These are phyloP conservation scores for Tricladium varicosporioides DNA, from an alignment of 2,329 filamentous ascomycete genomes.

Conservation along the genomic window DNA sequence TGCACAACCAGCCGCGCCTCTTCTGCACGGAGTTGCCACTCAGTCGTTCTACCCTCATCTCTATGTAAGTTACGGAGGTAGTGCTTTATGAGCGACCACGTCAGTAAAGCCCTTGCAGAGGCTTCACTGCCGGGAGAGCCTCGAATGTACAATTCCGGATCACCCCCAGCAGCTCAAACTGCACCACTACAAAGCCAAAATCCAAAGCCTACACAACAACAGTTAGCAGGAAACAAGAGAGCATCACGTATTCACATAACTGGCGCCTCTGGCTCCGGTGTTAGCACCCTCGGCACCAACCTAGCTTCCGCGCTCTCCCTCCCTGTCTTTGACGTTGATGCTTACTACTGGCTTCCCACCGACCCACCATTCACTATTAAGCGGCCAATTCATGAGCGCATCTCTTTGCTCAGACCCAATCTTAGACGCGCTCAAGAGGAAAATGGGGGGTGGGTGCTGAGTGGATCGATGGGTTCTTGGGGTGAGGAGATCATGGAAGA, in stretches of 20 bases:
- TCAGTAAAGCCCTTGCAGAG: too few species aligned
- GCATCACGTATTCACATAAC: constrained; percentile 11
- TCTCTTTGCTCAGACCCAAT: constrained; percentile 9
- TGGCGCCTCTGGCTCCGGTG: constrained; percentile 15
- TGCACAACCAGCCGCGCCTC: neutral
- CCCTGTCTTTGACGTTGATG: constrained; percentile 13
- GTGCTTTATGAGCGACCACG: too few species aligned
- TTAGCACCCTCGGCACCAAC: constrained; percentile 14
- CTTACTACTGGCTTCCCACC: constrained; percentile 15
- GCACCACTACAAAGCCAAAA: constrained; percentile 1
- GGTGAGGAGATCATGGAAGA: constrained; percentile 11
- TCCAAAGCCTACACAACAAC: constrained; percentile 1
- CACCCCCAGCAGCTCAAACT: neutral
- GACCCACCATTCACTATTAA: constrained; percentile 14
- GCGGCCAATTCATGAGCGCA: constrained; percentile 7
- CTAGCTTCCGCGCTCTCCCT: constrained; percentile 10
- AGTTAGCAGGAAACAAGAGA: constrained; percentile 3
- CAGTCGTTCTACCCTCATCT: too few species aligned
- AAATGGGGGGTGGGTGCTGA: constrained; percentile 13
- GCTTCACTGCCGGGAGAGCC: too few species aligned
- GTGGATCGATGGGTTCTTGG: constrained; percentile 10
- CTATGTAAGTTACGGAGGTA: too few species aligned
- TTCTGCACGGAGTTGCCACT: too few species aligned
- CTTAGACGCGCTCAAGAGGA: constrained; percentile 7
- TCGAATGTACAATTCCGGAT: neutral